phyloP scores from a whole-genome alignment of 352 stramenopile genomes.

The Saprolegnia diclina region DNA sequence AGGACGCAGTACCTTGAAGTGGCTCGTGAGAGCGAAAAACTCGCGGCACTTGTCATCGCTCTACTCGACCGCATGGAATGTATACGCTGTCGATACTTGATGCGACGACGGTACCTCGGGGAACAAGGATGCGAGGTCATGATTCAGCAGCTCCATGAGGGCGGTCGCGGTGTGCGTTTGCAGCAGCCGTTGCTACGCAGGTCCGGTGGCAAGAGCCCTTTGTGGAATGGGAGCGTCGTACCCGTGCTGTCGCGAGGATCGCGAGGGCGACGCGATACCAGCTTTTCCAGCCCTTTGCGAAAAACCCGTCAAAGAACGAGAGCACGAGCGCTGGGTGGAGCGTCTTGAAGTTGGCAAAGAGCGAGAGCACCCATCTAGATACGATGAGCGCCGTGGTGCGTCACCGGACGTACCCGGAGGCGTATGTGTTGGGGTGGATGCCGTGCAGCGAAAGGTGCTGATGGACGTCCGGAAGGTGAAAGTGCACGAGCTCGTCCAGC shows the following conservation, averaged over 20 bases:
- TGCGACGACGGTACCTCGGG: slow-evolving; percentile 18
- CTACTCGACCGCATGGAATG: not conserved
- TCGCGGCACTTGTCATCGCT: slow-evolving; percentile 4
- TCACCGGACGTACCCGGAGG: slow-evolving; percentile 10
- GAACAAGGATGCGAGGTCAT: not conserved
- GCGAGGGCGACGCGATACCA: slow-evolving; percentile 22
- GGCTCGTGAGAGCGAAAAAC: slow-evolving; percentile 16
- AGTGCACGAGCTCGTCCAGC: slow-evolving; percentile 23
- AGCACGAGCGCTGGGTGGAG: slow-evolving; percentile 18
- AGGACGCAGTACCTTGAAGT: slow-evolving; percentile 12
- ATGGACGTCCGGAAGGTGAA: slow-evolving; percentile 23
- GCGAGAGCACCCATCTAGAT: slow-evolving; percentile 19
- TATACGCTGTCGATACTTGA: not conserved
- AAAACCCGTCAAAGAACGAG: slow-evolving; percentile 25
- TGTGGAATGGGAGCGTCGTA: not conserved
- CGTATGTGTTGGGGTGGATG: slow-evolving; percentile 24
- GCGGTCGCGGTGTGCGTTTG: slow-evolving; percentile 8
- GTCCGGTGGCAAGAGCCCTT: not conserved
- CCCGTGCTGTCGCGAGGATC: slow-evolving; percentile 7
- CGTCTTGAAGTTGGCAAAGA: slow-evolving; percentile 24
- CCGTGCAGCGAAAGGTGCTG: slow-evolving; percentile 18
- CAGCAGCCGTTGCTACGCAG: slow-evolving; percentile 12
- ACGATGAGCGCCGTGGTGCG: not conserved
- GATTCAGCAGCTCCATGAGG: slow-evolving; percentile 16
- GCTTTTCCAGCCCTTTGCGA: slow-evolving; percentile 23